phyloP scores from a whole-genome alignment of 345 rosid species.

The Lepidium africanum region DNA sequence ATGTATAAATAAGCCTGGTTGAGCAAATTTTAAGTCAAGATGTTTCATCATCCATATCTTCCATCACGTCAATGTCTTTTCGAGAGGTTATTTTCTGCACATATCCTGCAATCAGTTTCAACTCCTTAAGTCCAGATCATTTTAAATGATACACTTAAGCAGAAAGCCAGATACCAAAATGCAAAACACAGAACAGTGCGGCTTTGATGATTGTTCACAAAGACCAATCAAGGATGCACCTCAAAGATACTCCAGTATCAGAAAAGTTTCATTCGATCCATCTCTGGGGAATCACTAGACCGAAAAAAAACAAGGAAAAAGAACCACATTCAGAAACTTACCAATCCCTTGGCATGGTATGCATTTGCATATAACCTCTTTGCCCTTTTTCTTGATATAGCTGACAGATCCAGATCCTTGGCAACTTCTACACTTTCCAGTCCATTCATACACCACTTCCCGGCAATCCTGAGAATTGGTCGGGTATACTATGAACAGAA shows the following conservation, averaged over 20 bases:
- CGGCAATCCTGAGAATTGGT: conserved; percentile 56
- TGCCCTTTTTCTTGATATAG: conserved; percentile 79
- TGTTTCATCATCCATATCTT: conserved; percentile 71
- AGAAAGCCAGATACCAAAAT: not conserved
- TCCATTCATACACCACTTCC: conserved; percentile 95
- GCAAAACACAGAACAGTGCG: not conserved
- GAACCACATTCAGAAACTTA: conserved; percentile 19
- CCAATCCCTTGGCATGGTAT: conserved; percentile 87
- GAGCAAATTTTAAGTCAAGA: conserved; percentile 31
- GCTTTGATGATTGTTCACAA: not conserved
- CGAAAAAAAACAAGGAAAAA: not conserved
- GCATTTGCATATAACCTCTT: conserved; percentile 80
- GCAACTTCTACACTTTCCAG: conserved; percentile 87
- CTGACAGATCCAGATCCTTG: conserved; percentile 84
- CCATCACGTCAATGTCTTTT: conserved; percentile 74
- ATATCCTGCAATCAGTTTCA: conserved; percentile 50
- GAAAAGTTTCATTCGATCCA: not conserved
- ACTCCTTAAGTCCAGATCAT: not conserved
- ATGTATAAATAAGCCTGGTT: conserved; percentile 4
- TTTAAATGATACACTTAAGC: not conserved
- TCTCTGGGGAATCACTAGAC: not conserved
- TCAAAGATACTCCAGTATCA: not conserved
- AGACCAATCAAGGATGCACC: conserved; percentile 4
- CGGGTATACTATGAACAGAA: not conserved
- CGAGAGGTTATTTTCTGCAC: conserved; percentile 92